Percentiles rank a stretch among this genome's conserved stretches.
phyloP scores from a whole-genome alignment of 2,329 filamentous ascomycete species.

The Alternaria sp. region DNA sequence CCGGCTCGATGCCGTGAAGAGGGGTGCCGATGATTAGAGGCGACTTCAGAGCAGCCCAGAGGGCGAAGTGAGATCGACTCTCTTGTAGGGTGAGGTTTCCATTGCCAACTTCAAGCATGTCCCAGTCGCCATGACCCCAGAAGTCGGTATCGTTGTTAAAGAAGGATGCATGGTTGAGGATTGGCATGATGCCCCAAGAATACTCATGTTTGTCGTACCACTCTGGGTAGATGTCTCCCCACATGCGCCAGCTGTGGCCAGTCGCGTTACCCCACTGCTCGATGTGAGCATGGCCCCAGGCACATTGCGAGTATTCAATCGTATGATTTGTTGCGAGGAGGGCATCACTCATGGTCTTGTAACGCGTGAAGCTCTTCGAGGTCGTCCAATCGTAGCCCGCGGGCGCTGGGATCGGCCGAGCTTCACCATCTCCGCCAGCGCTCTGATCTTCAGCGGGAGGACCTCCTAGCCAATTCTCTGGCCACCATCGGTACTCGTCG shows the following conservation, averaged over 20 bases:
- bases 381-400: constrained; percentile 58
- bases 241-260: constrained; percentile 42
- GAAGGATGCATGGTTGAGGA: constrained; percentile 30
- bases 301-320: constrained; percentile 44
- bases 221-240: constrained; percentile 28
- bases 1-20: constrained; percentile 44
- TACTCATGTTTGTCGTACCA: constrained; percentile 18
- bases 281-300: constrained; percentile 42
- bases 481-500: constrained; percentile 50
- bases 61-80: constrained; percentile 47
- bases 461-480: constrained; percentile 44
- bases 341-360: constrained; percentile 55
- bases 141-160: constrained; percentile 25
- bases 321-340: constrained; percentile 46
- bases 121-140: constrained; percentile 33
- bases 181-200: constrained; percentile 22
- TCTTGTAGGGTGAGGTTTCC: constrained; percentile 38
- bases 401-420: constrained; percentile 48
- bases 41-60: constrained; percentile 52
- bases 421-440: constrained; percentile 24
- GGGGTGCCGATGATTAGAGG: constrained; percentile 54
- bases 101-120: constrained; percentile 50
- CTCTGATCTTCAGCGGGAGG: constrained; percentile 52
- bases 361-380: constrained; percentile 58
- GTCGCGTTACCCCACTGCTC: constrained; percentile 41